Conservation (phyloP, 345 rosid species). For the Moricandia arvensis region DNA sequence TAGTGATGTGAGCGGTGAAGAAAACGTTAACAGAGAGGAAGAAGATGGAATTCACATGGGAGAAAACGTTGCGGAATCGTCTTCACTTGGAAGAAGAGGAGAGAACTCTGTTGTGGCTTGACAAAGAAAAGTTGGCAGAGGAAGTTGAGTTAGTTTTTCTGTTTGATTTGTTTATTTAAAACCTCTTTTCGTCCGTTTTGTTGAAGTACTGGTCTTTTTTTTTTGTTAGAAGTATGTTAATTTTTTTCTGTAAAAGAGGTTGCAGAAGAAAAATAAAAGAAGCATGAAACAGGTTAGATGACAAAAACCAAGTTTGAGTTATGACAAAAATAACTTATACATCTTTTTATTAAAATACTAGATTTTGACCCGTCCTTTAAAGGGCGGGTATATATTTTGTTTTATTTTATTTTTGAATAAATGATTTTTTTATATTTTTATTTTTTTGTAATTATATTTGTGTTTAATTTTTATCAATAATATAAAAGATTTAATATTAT, state of each 20-base stretch:
- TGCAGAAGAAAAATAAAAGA: constrained; percentile 15
- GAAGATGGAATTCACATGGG: constrained; percentile 29
- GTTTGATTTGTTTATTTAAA: background rate
- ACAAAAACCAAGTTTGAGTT: background rate
- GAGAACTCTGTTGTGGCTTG: constrained; percentile 31
- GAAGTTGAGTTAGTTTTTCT: constrained; percentile 20
- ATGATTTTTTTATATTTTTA: no score
- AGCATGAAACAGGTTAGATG: background rate
- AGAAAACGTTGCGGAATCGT: constrained; percentile 27
- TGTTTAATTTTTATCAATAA: no score
- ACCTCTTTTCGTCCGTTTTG: background rate
- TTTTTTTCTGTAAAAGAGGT: constrained; percentile 13
- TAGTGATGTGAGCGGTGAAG: constrained; percentile 26
- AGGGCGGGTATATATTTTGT: no score
- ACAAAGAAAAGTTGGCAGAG: constrained; percentile 16
- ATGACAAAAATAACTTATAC: background rate
- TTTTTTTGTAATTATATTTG: no score
- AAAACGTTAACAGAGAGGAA: constrained; percentile 25
- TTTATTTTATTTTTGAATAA: no score
- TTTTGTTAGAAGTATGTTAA: constrained; percentile 10
- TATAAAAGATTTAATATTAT: no score
- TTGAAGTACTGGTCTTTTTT: background rate
- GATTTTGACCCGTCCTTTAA: no score
- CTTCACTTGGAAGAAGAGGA: constrained; percentile 36
- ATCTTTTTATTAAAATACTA: background rate